Evolutionary conservation across 2,329 filamentous ascomycete genomes (phyloP).

Genomic region (Dactylonectria estremocensis): DNA sequence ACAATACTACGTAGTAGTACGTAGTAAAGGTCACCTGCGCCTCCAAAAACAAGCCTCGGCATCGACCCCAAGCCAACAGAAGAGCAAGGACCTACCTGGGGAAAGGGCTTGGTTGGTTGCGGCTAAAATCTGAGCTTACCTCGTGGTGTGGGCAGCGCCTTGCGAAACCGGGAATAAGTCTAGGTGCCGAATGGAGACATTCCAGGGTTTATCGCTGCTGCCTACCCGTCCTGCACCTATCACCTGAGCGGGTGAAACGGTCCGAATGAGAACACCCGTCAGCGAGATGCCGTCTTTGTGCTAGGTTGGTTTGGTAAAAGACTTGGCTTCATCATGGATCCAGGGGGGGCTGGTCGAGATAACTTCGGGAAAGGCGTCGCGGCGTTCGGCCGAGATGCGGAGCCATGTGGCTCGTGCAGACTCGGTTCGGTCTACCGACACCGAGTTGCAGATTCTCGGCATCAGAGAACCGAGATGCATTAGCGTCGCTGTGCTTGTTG

Average conservation of each 20-base stretch:
- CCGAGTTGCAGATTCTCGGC: constrained; percentile 32
- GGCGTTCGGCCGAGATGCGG: constrained; percentile 24
- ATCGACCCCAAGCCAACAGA: neutral
- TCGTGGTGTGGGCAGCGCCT: neutral
- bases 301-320: too few species aligned
- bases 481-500: constrained; percentile 6
- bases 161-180: neutral
- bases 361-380: constrained; percentile 2
- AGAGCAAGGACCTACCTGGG: too few species aligned
- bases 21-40: neutral
- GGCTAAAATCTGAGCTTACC: neutral
- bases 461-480: constrained; percentile 30
- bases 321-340: neutral
- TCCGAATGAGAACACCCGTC: too few species aligned
- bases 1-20: too few species aligned
- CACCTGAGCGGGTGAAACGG: constrained; percentile 20
- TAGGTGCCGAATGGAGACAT: constrained; percentile 7
- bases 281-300: too few species aligned
- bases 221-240: neutral
- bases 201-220: neutral
- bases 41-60: neutral
- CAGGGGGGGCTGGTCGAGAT: neutral
- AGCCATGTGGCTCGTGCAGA: neutral
- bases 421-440: constrained; percentile 18
- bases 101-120: constrained; percentile 10